A percentile compares a stretch with the other conserved stretches of the same genome.
Evolutionary conservation across 2,329 filamentous ascomycete species (phyloP).

Genomic region (Venturia oleaginea): DNA sequence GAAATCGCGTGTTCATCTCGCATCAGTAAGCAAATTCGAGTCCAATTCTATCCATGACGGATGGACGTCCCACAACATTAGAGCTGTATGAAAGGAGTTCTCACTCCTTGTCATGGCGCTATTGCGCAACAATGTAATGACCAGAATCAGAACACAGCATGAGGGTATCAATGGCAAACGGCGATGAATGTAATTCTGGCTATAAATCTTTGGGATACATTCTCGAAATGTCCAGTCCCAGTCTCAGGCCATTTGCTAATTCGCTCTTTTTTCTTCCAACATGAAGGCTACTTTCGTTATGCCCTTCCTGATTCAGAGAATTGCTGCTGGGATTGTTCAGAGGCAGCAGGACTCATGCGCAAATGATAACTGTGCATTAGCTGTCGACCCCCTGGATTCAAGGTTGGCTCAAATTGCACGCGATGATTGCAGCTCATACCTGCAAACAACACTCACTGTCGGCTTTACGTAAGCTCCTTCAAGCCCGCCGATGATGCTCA

Average conservation of each 20-base stretch:
- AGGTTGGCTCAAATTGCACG: not conserved
- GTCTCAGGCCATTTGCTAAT: not conserved
- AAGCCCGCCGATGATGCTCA: not conserved
- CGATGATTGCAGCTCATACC: not conserved
- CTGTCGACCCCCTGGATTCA: not conserved
- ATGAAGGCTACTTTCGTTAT: slow-evolving; percentile 8
- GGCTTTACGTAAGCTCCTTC: not conserved
- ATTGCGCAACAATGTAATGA: slow-evolving; percentile 43
- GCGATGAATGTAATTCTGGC: not conserved
- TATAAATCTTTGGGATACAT: not conserved
- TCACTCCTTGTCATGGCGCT: not conserved
- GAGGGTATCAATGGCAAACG: not conserved
- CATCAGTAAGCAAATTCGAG: not conserved
- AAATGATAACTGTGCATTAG: not conserved
- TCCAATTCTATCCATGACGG: not conserved
- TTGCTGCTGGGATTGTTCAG: slow-evolving; percentile 1
- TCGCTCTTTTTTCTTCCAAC: slow-evolving; percentile 4
- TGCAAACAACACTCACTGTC: not conserved
- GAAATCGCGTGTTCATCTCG: not conserved
- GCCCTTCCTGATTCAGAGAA: not conserved
- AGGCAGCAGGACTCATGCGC: slow-evolving; percentile 2
- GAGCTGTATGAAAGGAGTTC: not conserved
- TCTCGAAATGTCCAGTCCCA: not conserved
- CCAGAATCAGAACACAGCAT: slow-evolving; percentile 56
- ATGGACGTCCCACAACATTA: slow-evolving; percentile 6